Evolutionary conservation across 2,329 filamentous ascomycete species (phyloP).

Genomic region (Fusarium albosuccineum): DNA sequence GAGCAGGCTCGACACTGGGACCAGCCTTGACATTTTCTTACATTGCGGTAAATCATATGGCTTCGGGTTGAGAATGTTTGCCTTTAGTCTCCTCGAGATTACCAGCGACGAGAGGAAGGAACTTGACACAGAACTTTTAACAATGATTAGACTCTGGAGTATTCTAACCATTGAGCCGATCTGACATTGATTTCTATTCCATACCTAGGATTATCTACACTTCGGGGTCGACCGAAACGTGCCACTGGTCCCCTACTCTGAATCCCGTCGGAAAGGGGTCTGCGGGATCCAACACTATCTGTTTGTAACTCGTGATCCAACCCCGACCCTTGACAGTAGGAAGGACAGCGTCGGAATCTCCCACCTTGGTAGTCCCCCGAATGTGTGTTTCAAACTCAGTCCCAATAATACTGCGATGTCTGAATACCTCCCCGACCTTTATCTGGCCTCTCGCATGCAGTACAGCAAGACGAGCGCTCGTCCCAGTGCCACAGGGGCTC

Average conservation of each 20-base stretch:
- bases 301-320: conserved; percentile 61
- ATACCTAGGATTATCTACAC: too few relatives aligned
- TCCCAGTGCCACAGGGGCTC: conserved; percentile 62
- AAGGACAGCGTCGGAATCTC: conserved; percentile 54
- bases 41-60: conserved; percentile 37
- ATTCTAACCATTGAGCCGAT: too few relatives aligned
- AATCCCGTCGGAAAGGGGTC: conserved; percentile 56
- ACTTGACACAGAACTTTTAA: too few relatives aligned
- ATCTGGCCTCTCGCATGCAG: conserved; percentile 57
- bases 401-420: conserved; percentile 57
- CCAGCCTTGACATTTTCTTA: conserved; percentile 54
- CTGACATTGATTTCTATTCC: too few relatives aligned
- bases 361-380: conserved; percentile 53
- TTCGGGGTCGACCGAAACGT: too few relatives aligned
- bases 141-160: too few relatives aligned
- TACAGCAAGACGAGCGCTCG: conserved; percentile 58
- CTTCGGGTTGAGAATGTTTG: neutral
- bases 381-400: conserved; percentile 58
- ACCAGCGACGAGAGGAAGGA: too few relatives aligned
- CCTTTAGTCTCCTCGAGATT: too few relatives aligned
- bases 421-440: conserved; percentile 52
- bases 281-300: conserved; percentile 57
- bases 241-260: too few relatives aligned
- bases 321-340: conserved; percentile 58
- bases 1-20: conserved; percentile 52